These are phyloP conservation scores for Rubia yunnanensis DNA, from an alignment of 257 asterid species.

Conservation along the genomic window DNA sequence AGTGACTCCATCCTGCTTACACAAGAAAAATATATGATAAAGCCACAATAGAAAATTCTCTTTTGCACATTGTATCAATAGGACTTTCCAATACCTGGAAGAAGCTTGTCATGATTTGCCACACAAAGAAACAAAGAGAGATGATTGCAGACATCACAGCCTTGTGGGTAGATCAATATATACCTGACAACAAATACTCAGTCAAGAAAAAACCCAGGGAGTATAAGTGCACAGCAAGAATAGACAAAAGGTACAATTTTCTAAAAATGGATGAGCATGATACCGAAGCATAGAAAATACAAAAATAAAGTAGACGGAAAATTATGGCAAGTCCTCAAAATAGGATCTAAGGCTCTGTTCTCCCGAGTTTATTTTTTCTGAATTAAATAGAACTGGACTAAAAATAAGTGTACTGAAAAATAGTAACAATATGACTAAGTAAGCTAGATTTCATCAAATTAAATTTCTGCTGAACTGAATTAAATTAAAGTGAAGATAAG, in stretches of 20 bases:
- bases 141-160: constrained; percentile 93
- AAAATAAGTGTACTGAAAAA: too few species aligned
- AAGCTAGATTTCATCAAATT: too few species aligned
- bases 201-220: constrained; percentile 11
- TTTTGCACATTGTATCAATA: background rate
- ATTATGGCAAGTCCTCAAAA: background rate
- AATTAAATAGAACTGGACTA: too few species aligned
- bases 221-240: background rate
- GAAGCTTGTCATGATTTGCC: constrained; percentile 96
- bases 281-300: too few species aligned
- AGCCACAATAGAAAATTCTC: constrained; percentile 2
- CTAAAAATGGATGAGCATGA: background rate
- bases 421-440: too few species aligned
- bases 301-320: background rate
- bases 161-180: constrained; percentile 88
- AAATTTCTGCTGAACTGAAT: too few species aligned
- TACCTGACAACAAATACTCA: constrained; percentile 52
- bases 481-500: too few species aligned
- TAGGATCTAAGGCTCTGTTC: too few species aligned
- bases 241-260: background rate
- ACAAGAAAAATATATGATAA: constrained; percentile 13
- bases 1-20: constrained; percentile 86
- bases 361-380: too few species aligned
- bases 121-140: constrained; percentile 93
- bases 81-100: constrained; percentile 48